Base-by-base conservation (phyloP, 192 early-diverging fungal genomes). In the Geosiphon pyriformis region DNA sequence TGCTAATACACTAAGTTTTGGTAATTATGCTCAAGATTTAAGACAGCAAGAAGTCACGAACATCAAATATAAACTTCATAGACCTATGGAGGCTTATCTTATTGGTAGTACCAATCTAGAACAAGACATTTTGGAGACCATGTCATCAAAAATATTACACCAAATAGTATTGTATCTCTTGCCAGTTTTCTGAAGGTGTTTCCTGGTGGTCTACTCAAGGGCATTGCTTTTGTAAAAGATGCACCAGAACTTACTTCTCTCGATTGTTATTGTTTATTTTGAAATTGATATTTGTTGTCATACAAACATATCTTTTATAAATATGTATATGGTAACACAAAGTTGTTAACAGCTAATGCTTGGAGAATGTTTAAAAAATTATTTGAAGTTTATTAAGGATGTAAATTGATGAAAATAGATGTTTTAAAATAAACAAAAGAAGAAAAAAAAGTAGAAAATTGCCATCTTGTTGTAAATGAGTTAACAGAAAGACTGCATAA, bases 91-190 rank as follows among this genome's bases (percentile, higher is more conserved):
- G 23, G 29, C 26, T 3, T 18, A 62, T 62, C 47, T 62, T 3
- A 29, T 62, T 27, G 47, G 23, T 29, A 29, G 20, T 29, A 7
- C 26, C 26, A 62, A 62, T 20, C 17, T 11, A 49, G 47, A 48
- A 62, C 22, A 22, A 30, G 61, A 62, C 47, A 46, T 61, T 47
- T 33, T n/a, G 10, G 42, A 61, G 11, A 17, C 59, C 2, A 23
- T 11, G 17, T 61, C 32, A 61, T 47, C 37, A 46, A 25, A 18
- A 48, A 23, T 61, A 61, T 42, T 23, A 61, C 10, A 37, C 47
- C 34, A 17, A 61, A 23, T 29, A 23, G 15, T 61, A 26, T 61
- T 11, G 25, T 42, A 26, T 61, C 27, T 42, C 59, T 46, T 17
- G 3, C 22, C 33, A 61, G 8, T 47, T 17, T 42, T 23, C 20